A percentile compares a stretch with the other conserved stretches of the same genome.
Evolutionary conservation across 1,139 yeast genomes (phyloP).

Genomic region (Torulaspora globosa): DNA sequence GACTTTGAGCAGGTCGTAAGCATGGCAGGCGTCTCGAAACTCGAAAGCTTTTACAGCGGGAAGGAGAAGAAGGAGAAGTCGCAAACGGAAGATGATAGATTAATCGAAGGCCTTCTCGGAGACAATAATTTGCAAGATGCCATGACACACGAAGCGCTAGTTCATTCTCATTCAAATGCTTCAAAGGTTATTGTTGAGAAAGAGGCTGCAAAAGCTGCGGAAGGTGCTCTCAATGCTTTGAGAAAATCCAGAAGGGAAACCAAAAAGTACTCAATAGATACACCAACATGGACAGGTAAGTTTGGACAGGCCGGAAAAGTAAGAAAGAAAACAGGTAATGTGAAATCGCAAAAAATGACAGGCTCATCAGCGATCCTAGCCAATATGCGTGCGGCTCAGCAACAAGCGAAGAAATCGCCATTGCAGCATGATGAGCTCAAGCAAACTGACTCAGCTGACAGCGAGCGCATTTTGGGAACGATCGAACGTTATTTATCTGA

Average conservation of each 20-base stretch:
- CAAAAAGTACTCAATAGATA: constrained; percentile 63
- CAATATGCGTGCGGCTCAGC: constrained; percentile 22
- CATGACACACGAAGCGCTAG: constrained; percentile 72
- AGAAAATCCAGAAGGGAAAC: constrained; percentile 63
- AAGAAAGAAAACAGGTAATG: constrained; percentile 23
- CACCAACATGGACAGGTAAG: constrained; percentile 95
- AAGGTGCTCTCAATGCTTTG: constrained; percentile 70
- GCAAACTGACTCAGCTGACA: constrained; percentile 17
- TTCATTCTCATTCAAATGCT: constrained; percentile 51
- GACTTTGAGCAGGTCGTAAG: constrained; percentile 53
- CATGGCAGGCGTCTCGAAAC: constrained; percentile 45
- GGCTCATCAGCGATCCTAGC: constrained; percentile 28
- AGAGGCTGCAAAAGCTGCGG: constrained; percentile 77
- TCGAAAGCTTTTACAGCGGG: constrained; percentile 47
- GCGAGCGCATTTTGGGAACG: constrained; percentile 39
- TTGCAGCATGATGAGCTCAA: constrained; percentile 6
- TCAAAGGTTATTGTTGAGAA: constrained; percentile 57
- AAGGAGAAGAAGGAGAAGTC: constrained; percentile 47
- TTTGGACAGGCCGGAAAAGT: constrained; percentile 77
- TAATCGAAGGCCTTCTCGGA: constrained; percentile 76
- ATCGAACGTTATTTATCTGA: constrained; percentile 40
- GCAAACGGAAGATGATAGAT: constrained; percentile 49
- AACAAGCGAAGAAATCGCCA: constrained; percentile 11
- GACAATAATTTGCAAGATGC: constrained; percentile 49
- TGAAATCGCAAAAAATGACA: constrained; percentile 17